Evolutionary conservation across 306 rosid genomes (phyloP), one percentile per base, ranked within the genome.

Genomic region (Glycyrrhiza uralensis): DNA sequence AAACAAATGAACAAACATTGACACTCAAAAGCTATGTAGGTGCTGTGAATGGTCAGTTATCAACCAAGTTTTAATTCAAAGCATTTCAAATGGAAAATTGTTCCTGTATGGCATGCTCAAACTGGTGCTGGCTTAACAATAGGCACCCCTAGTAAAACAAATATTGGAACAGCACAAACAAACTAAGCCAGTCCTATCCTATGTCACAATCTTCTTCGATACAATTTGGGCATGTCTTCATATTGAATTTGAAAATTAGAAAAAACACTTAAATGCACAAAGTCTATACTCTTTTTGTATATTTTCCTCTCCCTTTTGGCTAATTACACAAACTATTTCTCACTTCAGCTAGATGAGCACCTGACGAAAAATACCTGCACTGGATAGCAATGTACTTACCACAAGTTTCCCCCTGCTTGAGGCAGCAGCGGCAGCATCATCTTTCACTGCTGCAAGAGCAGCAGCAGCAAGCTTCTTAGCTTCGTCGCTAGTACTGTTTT

Each of bases 401-500:
- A 89, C 93, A 74, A 95, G 79, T 80, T 91, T 89, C 67, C 97
- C 96, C 77, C 88, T 86, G 83, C 86, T 87, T 18, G 79, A 75
- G n/a, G 89, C 79, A 52, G 83, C 66, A 33, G 69, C 12, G 2
- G 83, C 81, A 51, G 83, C 73, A 23, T 68, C 88, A 63, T 77
- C 85, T 77, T 80, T 84, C 20, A 80, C 88, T 1, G 83, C 88
- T 17, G 88, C 87, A 36, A 92, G 91, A 80, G 98, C 98, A 66
- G 93, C 90, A 59, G 96, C 98, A 32, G 97, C 96, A 61, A 94
- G 55, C 81, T 76, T 85, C 88, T 81, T 89, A 51, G 83, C 86
- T 76, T 89, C 91, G 4, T 89, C 96, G 76, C 69, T 79, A 7
- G 90, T 45, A 71, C 81, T 77, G 78, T 74, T 79, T 50, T 74